Evolutionary conservation across 2,329 filamentous ascomycete genomes (phyloP).

Genomic region (Didymella lethalis): DNA sequence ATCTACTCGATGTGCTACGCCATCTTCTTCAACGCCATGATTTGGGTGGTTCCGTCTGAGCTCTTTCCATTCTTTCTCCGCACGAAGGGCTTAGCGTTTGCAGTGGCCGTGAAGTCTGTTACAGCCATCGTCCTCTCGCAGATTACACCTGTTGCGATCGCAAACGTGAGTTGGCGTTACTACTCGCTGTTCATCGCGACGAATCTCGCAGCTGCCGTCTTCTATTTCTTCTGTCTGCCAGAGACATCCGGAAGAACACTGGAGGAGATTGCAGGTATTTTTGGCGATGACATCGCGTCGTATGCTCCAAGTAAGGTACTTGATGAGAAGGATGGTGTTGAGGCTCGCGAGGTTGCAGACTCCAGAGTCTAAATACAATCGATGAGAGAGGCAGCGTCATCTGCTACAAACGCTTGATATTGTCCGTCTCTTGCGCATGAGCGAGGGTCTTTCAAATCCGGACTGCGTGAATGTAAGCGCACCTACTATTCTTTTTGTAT

Average conservation of each 20-base stretch:
- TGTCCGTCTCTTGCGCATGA: too few relatives aligned
- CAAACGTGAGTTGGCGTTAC: not conserved
- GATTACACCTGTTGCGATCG: not conserved
- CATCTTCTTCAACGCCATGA: not conserved
- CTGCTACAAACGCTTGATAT: not conserved
- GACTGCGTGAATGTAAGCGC: not conserved
- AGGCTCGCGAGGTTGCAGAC: not conserved
- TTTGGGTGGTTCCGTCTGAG: not conserved
- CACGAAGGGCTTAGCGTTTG: not conserved
- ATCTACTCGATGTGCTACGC: not conserved
- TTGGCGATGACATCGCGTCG: not conserved
- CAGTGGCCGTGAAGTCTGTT: not conserved
- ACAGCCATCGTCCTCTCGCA: not conserved
- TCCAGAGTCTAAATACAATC: not conserved
- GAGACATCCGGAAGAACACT: not conserved
- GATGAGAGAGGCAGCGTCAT: not conserved
- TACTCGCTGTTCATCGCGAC: not conserved
- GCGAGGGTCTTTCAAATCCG: not conserved
- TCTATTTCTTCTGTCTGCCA: not conserved
- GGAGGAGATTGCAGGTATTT: not conserved
- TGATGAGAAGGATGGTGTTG: slow-evolving; percentile 1
- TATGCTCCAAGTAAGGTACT: slow-evolving; percentile 3
- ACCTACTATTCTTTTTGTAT: not conserved
- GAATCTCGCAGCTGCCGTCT: not conserved
- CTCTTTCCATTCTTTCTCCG: not conserved